phyloP scores from a whole-genome alignment of 2,329 filamentous ascomycete species.

The Aspergillus fischeri region DNA sequence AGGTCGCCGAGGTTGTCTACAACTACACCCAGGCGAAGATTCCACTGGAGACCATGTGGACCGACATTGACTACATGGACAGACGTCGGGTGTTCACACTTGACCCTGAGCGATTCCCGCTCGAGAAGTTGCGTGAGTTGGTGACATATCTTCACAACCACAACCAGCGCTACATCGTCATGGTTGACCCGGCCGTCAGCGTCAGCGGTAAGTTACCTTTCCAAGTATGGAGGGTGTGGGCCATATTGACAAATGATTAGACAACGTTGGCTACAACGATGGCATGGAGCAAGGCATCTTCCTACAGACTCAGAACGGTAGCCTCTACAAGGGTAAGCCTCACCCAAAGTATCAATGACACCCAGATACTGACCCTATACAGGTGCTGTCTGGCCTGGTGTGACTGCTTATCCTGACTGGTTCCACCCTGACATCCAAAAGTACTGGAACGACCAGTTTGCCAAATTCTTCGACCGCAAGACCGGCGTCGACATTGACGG shows the following conservation, averaged over 20 bases:
- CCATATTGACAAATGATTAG: conserved; percentile 16
- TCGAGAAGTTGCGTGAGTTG: conserved; percentile 56
- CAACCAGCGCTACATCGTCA: conserved; percentile 68
- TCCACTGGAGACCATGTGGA: conserved; percentile 45
- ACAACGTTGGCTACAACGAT: conserved; percentile 56
- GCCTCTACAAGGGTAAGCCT: conserved; percentile 44
- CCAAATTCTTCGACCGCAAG: conserved; percentile 58
- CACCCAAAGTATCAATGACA: not conserved
- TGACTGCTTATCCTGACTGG: conserved; percentile 72
- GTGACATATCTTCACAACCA: conserved; percentile 63
- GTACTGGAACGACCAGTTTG: conserved; percentile 70
- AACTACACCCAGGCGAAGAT: conserved; percentile 42
- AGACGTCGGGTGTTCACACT: conserved; percentile 37
- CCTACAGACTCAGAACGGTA: conserved; percentile 52
- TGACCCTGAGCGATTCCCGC: conserved; percentile 35
- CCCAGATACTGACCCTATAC: not conserved
- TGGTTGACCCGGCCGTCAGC: conserved; percentile 62
- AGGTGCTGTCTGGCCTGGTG: conserved; percentile 75
- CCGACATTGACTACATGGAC: conserved; percentile 43
- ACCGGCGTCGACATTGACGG: conserved; percentile 71
- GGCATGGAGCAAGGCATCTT: conserved; percentile 58
- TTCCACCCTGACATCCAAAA: conserved; percentile 60
- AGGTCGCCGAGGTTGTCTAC: conserved; percentile 42
- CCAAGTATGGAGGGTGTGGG: not conserved
- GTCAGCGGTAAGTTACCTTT: conserved; percentile 23